Evolutionary conservation across 2,329 filamentous ascomycete genomes (phyloP).

Genomic region (Lizonia empirigonia): DNA sequence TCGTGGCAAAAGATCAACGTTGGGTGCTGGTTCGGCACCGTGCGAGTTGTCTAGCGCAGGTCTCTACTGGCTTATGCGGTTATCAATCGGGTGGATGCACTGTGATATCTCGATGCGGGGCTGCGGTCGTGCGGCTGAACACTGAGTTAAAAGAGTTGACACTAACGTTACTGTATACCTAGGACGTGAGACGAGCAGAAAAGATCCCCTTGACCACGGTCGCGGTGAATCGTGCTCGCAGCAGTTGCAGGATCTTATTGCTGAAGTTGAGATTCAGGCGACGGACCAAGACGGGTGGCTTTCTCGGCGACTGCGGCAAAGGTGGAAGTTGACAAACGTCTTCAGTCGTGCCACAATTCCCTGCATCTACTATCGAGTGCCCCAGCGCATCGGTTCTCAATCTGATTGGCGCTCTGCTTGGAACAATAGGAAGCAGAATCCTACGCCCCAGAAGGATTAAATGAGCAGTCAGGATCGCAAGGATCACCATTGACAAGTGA

Average conservation of each 20-base stretch:
- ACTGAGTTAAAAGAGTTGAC: neutral
- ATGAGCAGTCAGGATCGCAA: neutral
- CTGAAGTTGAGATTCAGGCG: neutral
- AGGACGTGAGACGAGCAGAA: neutral
- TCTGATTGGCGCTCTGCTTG: neutral
- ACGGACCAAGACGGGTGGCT: neutral
- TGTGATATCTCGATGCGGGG: neutral
- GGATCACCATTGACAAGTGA: too few species aligned
- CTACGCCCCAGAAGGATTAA: neutral
- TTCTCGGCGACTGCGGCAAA: neutral
- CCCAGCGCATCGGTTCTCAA: neutral
- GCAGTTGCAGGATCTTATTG: neutral
- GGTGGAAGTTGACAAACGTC: neutral
- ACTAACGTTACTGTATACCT: too few species aligned
- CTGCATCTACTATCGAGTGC: neutral
- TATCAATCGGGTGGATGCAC: neutral
- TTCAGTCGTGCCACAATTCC: neutral
- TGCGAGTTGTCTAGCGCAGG: neutral
- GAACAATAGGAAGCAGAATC: neutral
- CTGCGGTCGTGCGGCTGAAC: neutral
- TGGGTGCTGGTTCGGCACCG: neutral
- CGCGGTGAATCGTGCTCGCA: neutral
- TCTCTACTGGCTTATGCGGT: neutral
- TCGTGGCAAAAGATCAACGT: neutral
- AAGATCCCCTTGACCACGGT: neutral